Evolutionary conservation across 441 rosid species (phyloP).

Genomic region (Populus hybrid): DNA sequence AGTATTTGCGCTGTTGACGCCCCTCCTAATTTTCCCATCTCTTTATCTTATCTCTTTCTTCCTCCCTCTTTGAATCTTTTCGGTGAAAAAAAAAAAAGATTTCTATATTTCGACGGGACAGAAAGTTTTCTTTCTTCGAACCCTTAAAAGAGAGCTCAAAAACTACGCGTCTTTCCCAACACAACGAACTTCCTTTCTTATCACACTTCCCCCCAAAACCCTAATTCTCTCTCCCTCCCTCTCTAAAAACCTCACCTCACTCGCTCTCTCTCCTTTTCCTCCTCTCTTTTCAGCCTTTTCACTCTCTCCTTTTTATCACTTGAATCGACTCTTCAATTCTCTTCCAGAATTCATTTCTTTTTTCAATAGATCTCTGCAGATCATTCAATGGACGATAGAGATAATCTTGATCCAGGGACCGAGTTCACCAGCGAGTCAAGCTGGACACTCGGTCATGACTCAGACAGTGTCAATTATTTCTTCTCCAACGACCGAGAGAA

Average conservation of each 20-base stretch:
- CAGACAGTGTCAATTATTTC: slow-evolving; percentile 45
- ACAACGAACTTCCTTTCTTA: slow-evolving; percentile 12
- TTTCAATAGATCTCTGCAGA: not conserved
- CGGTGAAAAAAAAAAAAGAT: not conserved
- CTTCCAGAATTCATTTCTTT: not conserved
- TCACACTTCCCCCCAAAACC: slow-evolving; percentile 15
- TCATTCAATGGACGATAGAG: slow-evolving; percentile 31
- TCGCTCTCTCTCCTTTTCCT: not conserved
- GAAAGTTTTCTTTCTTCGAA: not conserved
- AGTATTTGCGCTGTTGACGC: slow-evolving; percentile 28
- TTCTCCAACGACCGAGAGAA: slow-evolving; percentile 41
- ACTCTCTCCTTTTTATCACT: not conserved
- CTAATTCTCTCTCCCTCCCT: slow-evolving; percentile 38
- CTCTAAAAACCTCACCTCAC: not conserved
- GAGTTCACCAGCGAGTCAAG: slow-evolving; percentile 28
- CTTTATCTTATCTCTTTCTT: slow-evolving; percentile 9
- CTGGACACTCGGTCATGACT: slow-evolving; percentile 41
- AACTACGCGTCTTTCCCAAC: slow-evolving; percentile 30
- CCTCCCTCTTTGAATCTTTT: not conserved
- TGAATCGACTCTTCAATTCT: not conserved
- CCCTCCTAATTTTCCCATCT: not conserved
- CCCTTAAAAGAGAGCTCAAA: slow-evolving; percentile 1
- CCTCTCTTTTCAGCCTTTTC: not conserved
- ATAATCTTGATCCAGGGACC: slow-evolving; percentile 46
- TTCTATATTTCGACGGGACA: slow-evolving; percentile 8